phyloP scores from a whole-genome alignment of 1,139 yeast species.

The Kodamaea suecica region DNA sequence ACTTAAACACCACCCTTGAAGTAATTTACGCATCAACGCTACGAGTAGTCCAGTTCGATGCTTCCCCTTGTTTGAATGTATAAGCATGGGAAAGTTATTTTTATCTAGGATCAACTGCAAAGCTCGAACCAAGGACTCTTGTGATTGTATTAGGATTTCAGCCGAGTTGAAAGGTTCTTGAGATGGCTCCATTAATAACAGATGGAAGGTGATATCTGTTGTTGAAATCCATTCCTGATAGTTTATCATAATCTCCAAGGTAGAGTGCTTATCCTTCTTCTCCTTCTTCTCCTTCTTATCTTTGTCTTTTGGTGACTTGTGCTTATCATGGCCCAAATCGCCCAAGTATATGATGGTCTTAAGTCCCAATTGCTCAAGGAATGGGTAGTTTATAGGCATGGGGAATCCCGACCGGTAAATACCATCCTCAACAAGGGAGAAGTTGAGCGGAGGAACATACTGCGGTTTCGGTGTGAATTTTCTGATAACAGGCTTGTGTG shows the following conservation, averaged over 20 bases:
- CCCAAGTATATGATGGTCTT: conserved; percentile 85
- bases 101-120: conserved; percentile 62
- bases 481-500: background rate
- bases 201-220: conserved; percentile 55
- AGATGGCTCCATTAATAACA: conserved; percentile 64
- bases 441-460: conserved; percentile 85
- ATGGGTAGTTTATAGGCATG: conserved; percentile 77
- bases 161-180: conserved; percentile 73
- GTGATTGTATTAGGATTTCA: conserved; percentile 33
- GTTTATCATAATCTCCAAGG: conserved; percentile 36
- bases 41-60: conserved; percentile 91
- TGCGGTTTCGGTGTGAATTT: conserved; percentile 19
- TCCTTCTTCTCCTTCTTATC: conserved; percentile 42
- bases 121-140: conserved; percentile 56
- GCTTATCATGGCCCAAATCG: conserved; percentile 46
- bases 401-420: conserved; percentile 94
- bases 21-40: conserved; percentile 77
- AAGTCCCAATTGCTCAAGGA: conserved; percentile 64
- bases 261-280: conserved; percentile 35
- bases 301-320: conserved; percentile 26
- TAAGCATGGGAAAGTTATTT: conserved; percentile 77
- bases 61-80: conserved; percentile 94
- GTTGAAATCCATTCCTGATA: conserved; percentile 66
- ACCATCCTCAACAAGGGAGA: conserved; percentile 81
- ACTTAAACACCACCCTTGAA: conserved; percentile 92